These are phyloP conservation scores for Clitopilus hobsonii DNA, from an alignment of 768 basidiomycete species.

Conservation along the genomic window DNA sequence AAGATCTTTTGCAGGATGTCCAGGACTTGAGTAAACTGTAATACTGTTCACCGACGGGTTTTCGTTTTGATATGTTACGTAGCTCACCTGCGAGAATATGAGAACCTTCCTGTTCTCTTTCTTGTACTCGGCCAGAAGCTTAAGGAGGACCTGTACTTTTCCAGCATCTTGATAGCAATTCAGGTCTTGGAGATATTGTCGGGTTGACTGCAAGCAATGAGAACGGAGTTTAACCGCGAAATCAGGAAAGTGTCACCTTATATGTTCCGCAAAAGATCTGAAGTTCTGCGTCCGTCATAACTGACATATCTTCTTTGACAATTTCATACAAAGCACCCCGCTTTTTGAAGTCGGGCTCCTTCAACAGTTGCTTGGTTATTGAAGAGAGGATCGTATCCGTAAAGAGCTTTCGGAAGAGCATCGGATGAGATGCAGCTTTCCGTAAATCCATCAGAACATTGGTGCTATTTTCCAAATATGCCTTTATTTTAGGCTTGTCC, in stretches of 20 bases:
- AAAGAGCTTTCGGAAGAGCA: slow-evolving; percentile 88
- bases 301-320: slow-evolving; percentile 96
- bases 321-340: slow-evolving; percentile 74
- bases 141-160: slow-evolving; percentile 73
- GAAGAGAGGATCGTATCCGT: slow-evolving; percentile 69
- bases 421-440: slow-evolving; percentile 94
- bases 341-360: slow-evolving; percentile 89
- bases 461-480: slow-evolving; percentile 75
- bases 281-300: slow-evolving; percentile 97
- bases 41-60: neutral
- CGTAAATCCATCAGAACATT: slow-evolving; percentile 98
- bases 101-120: slow-evolving; percentile 75
- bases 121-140: slow-evolving; percentile 64
- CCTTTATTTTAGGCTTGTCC: slow-evolving; percentile 52
- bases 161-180: slow-evolving; percentile 83
- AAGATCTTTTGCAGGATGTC: slow-evolving; percentile 88
- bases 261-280: slow-evolving; percentile 83
- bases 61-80: neutral
- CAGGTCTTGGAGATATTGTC: slow-evolving; percentile 69
- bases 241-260: slow-evolving; percentile 50
- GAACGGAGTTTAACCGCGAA: neutral
- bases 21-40: slow-evolving; percentile 90
- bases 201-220: slow-evolving; percentile 46
- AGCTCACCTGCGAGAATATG: slow-evolving; percentile 87
- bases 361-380: slow-evolving; percentile 79